A percentile compares a stretch with the other conserved stretches of the same genome.
These are phyloP conservation scores for Chrysoporthe austroafricana DNA, from an alignment of 2,329 filamentous ascomycete genomes.

Conservation along the genomic window DNA sequence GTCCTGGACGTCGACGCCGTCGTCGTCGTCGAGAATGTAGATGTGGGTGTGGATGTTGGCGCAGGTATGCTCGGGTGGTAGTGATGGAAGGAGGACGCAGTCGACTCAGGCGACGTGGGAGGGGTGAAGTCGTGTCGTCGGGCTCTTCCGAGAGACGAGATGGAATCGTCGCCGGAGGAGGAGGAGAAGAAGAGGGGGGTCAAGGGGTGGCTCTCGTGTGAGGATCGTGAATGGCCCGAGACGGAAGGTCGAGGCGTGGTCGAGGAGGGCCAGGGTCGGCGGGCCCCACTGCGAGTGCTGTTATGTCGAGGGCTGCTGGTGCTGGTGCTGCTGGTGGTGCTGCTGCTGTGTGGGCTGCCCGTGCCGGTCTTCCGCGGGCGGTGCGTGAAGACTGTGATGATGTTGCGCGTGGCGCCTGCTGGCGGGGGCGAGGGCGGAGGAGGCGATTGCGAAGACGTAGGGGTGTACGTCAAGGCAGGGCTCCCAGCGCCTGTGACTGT, in stretches of 20 bases:
- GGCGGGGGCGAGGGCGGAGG: conserved; percentile 5
- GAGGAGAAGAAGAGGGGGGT: neutral
- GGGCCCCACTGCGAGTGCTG: neutral
- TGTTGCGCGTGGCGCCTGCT: conserved; percentile 2
- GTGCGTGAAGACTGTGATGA: conserved; percentile 14
- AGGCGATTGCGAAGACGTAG: conserved; percentile 18
- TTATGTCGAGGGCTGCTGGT: neutral
- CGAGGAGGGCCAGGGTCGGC: neutral
- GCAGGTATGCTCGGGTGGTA: neutral
- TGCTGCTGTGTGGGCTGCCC: conserved; percentile 2
- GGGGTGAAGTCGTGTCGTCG: conserved; percentile 1
- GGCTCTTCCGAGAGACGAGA: neutral
- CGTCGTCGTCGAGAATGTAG: neutral
- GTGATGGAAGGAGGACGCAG: conserved; percentile 1
- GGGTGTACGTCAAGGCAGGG: neutral
- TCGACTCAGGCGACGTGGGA: neutral
- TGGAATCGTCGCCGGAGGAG: neutral
- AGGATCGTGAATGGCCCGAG: neutral
- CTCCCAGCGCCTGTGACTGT: conserved; percentile 1
- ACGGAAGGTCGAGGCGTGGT: neutral
- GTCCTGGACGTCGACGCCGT: neutral
- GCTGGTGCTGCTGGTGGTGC: neutral
- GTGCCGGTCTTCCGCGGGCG: conserved; percentile 1
- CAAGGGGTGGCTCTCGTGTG: neutral
- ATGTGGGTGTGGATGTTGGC: neutral